A percentile compares a stretch with the other conserved stretches of the same genome.
These are phyloP conservation scores for Trichophyton schoenleinii DNA, from an alignment of 2,329 filamentous ascomycete species.

Conservation along the genomic window DNA sequence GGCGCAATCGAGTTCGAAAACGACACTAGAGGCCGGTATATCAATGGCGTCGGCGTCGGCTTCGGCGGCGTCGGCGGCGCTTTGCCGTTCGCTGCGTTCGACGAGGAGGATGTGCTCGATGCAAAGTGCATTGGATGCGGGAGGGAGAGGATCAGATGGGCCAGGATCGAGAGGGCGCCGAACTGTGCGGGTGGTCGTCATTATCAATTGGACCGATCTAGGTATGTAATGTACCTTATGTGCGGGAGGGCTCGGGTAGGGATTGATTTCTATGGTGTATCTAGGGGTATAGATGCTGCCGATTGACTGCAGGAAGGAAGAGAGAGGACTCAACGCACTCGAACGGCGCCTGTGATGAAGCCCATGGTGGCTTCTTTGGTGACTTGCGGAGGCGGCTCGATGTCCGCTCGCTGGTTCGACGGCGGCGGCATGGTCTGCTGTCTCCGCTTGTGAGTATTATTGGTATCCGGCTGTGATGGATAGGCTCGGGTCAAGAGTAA, in stretches of 20 bases:
- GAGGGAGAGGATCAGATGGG: constrained; percentile 33
- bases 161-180: constrained; percentile 34
- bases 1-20: constrained; percentile 38
- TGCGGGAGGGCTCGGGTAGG: no score
- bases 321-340: constrained; percentile 21
- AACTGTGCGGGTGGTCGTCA: constrained; percentile 22
- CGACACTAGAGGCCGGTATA: constrained; percentile 34
- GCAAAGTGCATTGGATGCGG: constrained; percentile 32
- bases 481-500: neutral
- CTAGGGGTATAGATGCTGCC: neutral
- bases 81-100: neutral
- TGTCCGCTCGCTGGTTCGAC: constrained; percentile 26
- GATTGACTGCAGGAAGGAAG: neutral
- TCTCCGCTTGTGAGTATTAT: neutral
- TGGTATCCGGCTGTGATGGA: neutral
- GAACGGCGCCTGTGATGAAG: constrained; percentile 33
- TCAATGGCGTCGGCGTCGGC: neutral
- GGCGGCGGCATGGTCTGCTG: constrained; percentile 28
- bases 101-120: neutral
- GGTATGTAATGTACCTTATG: no score
- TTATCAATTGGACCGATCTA: neutral
- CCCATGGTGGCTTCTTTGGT: constrained; percentile 30
- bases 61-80: constrained; percentile 18
- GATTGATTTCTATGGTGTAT: no score
- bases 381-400: constrained; percentile 32